Base-by-base conservation (phyloP, 2,329 filamentous ascomycete genomes). In the Calonectria pseudoturangicola region DNA sequence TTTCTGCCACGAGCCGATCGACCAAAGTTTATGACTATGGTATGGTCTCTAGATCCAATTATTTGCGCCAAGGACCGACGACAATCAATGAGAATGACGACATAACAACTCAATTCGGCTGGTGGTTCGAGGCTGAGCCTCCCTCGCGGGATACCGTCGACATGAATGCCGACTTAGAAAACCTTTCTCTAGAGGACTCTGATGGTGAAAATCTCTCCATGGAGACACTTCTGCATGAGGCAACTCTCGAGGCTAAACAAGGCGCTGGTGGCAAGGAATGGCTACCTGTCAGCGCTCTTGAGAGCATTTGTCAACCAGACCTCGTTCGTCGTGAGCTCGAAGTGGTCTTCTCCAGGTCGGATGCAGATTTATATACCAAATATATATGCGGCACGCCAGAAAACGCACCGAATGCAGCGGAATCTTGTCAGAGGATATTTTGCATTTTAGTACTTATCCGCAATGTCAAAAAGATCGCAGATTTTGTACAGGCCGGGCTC, bases 351-450 rank as follows among this genome's bases (percentile, higher is more conserved):
- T 2, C 12, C 4, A 6, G 4, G 3, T 21, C 10, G 3, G 7
- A 63, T 4, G 66, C 51, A 5, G 21, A 33, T n/a, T 16, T 1
- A 3, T 62, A 62, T 28, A 30, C 41, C n/a, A 15, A 54, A 4
- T 60, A 62, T 6, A 41, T 60, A 9, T 68, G 56, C 15, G 43
- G 54, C 5, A 2, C 9, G 16, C 3, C 4, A 1, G 16, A 63
- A 6, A 9, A 63, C 5, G 6, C 4, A 5, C 2, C 2, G 28
- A 39, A 33, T 28, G 66, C 30, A n/a, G 28, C 16, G 12, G 21
- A 63, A 9, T 25, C 28, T 2, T 36, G 43, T 13, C 54, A 43
- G 21, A 63, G 66, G 12, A 63, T 68, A 51, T 43, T 68, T n/a
- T 41, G 33, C 13, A 68, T 63, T 25, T 25, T 68, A 1, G 30